Evolutionary conservation across 805 yeast genomes (phyloP), one percentile per base, ranked within the genome.

Genomic region (Ogataea salicorniae): DNA sequence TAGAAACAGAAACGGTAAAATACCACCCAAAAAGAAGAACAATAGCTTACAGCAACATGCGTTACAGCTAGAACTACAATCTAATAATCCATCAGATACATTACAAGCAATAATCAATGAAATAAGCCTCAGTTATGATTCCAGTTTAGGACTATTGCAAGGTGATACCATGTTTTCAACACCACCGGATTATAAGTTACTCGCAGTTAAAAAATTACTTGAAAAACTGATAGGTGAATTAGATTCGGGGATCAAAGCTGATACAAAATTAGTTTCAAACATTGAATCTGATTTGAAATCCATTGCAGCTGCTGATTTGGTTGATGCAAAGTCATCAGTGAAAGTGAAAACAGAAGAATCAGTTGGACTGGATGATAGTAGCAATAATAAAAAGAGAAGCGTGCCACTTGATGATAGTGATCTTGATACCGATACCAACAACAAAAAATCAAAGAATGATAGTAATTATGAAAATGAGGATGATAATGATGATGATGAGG

Each of bases 61-160:
- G 2, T 41, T 20, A 8, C 41, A 26, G 41, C 3, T 33, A 34
- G 47, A 35, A 11, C 23, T 23, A 11, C 31, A 26, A 7, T 65
- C 48, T 6, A 40, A 34, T 29, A 50, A 39, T 11, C 78, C 81
- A 1, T 67, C 76, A 1, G 55, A 61, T 26, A 66, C 74, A 4
- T 50, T 84, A 44, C 73, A 74, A 29, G 76, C 77, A 46, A 75
- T 84, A 14, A 66, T 84, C 46, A 67, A 68, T 41, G 79, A 77
- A 52, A 63, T 83, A 36, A 70, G 73, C 41, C 62, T 84, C 45
- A 66, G 77, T 1, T 84, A 79, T 58, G 87, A 83, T 56, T 68
- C 76, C 5, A 76, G 79, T 37, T 69, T 76, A 16, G 90, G 90
- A 1, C 63, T 78, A 45, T 63, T 84, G 22, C 81, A 75, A 53